Evolutionary conservation across 441 rosid species (phyloP), one percentile per base, ranked within the genome.

Genomic region (Viola pubescens): DNA sequence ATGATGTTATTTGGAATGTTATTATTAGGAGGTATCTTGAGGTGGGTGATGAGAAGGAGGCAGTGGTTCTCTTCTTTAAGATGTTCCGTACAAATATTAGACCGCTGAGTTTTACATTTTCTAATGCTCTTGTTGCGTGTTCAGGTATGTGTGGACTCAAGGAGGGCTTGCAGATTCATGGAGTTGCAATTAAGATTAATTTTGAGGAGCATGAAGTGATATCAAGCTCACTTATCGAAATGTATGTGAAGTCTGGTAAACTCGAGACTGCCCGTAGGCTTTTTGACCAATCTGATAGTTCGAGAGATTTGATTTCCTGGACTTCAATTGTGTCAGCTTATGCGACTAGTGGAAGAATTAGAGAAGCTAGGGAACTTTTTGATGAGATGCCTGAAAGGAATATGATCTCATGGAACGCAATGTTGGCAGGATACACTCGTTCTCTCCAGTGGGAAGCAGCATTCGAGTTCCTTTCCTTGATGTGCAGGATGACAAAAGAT

Each of bases 1-100:
- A 84, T 73, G 77, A 73, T 52, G 84, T 91, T 59, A 80, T 96
- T 3, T 91, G 98, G 96, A 86, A 91, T 66, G 88, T 86, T 63
- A 86, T 88, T n/a, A 75, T 88, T 39, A 74, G 98, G 60, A 68
- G 94, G 76, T 86, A 84, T 75, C 81, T 88, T 52, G 95, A 84
- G 71, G 76, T 73, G 42, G 96, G 89, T 10, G 68, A 62, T 66
- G 75, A 63, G 56, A 77, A 66, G 52, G 90, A 86, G 68, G 87
- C 90, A 0, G 70, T 88, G 41, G 48, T 41, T 26, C 73, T 91
- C 87, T 86, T 91, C 60, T 82, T 73, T 61, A 79, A 73, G 72
- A 79, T 84, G 85, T 62, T 81, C 4, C 58, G 64, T 70, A 63
- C 73, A 52, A 65, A 75, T 65, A 52, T 71, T 45, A 76, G 70